Evolutionary conservation across 2,329 filamentous ascomycete genomes (phyloP), one percentile per base, ranked within the genome.

Genomic region (Penicillium sp.): DNA sequence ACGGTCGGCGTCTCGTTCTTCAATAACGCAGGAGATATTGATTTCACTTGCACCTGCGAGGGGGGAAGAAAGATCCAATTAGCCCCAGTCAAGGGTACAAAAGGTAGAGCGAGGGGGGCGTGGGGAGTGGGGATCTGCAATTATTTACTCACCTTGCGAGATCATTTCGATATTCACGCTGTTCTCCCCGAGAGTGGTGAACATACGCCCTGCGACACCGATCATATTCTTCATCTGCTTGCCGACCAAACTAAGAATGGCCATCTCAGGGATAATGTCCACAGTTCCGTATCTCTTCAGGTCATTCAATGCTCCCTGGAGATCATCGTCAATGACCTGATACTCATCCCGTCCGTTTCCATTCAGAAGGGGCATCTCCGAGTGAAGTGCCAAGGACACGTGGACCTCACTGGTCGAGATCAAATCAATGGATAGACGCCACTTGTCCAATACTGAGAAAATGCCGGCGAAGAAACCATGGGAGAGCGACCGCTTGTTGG

Each of bases 91-190:
- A 38, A 45, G 49, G 42, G 49, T 37, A 47, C 45, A 35, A 42
- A 42, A 46, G 37, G 53, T 37, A 47, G 27, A 41, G 47, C 37
- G 47, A 25, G 41, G 45, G 47, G 51, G 23, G 46, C 23, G 48
- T 50, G 54, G 4, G 42, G 48, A n/a, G 21, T 21, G 46, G 39
- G 18, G 67, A 31, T 46, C 32, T 29, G 25, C 55, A 50, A 60
- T 48, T 38, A 55, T 52, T 50, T 32, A 64, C 80, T 68, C 80
- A 93, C 94, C 94, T 78, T 99, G 94, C 25, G 91, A 96, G 64
- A 99, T 99, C 94, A 99, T 99, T 77, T 99, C 94, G 65, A 99
- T 91, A 72, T 99, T 99, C 69, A 99, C 87, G 65, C 90, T 89
- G 72, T 96, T 89, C 70, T 97, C 90, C 41, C 94, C 94, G 18